Conservation (phyloP, 2,329 filamentous ascomycete genomes). For the Aspergillus fumigatus region DNA sequence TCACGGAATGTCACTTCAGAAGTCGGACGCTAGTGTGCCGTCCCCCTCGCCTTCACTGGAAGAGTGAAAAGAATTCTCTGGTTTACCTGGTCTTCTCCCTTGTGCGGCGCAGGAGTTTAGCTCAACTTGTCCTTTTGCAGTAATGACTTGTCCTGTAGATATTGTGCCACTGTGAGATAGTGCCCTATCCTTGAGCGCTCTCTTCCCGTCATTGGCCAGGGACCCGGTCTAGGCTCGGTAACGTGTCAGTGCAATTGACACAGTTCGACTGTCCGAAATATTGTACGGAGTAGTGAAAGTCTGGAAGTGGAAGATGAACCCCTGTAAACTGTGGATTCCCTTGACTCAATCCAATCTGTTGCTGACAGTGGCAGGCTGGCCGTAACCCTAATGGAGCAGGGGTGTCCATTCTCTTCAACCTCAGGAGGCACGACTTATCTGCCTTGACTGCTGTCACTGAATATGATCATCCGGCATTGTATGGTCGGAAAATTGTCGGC, state of each 20-base stretch:
- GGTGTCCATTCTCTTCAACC: not conserved
- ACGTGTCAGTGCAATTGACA: not conserved
- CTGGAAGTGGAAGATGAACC: not conserved
- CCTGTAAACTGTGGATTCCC: not conserved
- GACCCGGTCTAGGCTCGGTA: not conserved
- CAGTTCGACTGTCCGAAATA: no score
- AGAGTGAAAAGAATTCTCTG: no score
- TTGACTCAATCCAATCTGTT: not conserved
- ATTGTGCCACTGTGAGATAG: not conserved
- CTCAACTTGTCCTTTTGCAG: no score
- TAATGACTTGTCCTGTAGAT: not conserved
- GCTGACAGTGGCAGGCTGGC: not conserved
- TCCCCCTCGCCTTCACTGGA: not conserved
- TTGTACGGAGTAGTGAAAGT: not conserved
- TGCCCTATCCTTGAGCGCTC: not conserved
- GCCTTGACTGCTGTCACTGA: no score
- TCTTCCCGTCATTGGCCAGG: not conserved
- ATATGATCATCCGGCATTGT: no score
- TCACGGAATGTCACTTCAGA: no score
- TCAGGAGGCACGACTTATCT: not conserved
- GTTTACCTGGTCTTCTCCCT: no score
- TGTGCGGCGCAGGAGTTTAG: not conserved
- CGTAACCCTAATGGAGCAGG: not conserved
- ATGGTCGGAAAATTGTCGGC: no score
- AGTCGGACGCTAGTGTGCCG: no score